Percentiles rank a stretch among this genome's conserved stretches.
Evolutionary conservation across 179 eudicot species (phyloP).

Genomic region (Drosera spatulata): DNA sequence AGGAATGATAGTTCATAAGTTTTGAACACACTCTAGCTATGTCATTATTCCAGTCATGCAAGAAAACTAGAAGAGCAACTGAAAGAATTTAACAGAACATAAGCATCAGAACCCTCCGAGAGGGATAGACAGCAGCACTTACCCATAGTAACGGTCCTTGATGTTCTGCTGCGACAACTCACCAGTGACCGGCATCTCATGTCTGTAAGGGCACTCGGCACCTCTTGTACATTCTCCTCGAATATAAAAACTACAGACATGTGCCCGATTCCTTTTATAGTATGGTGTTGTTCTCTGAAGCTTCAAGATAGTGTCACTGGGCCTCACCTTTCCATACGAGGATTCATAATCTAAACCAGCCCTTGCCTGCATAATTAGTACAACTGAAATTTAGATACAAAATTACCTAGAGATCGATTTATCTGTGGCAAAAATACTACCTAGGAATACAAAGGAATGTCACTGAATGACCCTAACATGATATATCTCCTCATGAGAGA

Average conservation of each 20-base stretch:
- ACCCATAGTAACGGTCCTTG: constrained; percentile 99
- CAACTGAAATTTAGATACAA: no score
- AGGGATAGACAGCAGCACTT: constrained; percentile 10
- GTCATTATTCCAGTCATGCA: not conserved
- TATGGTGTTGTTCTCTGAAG: constrained; percentile 95
- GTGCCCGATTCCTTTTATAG: constrained; percentile 96
- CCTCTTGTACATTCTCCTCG: constrained; percentile 99
- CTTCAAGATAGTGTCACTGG: constrained; percentile 85
- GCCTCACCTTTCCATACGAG: constrained; percentile 67
- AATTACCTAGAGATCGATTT: no score
- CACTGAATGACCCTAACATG: not conserved
- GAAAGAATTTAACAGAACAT: not conserved
- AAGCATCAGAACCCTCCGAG: not conserved
- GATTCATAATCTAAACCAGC: constrained; percentile 96
- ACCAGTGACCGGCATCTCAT: constrained; percentile 97
- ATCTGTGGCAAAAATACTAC: not conserved
- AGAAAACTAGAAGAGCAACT: not conserved
- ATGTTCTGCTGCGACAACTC: constrained; percentile 95
- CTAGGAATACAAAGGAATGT: not conserved
- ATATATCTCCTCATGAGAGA: not conserved
- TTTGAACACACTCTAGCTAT: no score
- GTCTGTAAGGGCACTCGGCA: constrained; percentile 94
- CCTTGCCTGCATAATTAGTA: constrained; percentile 45
- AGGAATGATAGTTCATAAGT: no score
- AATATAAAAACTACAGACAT: constrained; percentile 84